These are phyloP conservation scores for Pseudocercospora musae DNA, from an alignment of 2,329 filamentous ascomycete genomes.

Conservation along the genomic window DNA sequence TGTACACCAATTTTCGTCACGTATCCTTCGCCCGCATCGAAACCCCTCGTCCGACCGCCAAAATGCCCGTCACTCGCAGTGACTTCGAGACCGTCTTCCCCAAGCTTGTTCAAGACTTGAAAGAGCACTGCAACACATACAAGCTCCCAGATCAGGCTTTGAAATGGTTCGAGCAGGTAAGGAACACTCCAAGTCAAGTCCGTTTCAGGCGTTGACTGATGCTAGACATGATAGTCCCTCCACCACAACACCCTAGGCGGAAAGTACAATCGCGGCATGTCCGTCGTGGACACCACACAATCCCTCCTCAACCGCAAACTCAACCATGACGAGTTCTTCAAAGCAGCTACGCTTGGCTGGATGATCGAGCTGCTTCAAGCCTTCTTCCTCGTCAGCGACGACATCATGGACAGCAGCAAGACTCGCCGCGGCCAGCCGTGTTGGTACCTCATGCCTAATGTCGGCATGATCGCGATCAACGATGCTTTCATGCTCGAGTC, in stretches of 20 bases:
- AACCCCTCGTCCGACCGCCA: slow-evolving; percentile 14
- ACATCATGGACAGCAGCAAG: slow-evolving; percentile 97
- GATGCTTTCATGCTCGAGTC: slow-evolving; percentile 95
- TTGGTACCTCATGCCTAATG: slow-evolving; percentile 88
- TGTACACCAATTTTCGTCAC: neutral
- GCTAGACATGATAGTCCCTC: slow-evolving; percentile 58
- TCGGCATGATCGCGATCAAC: slow-evolving; percentile 97
- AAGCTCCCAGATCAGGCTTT: slow-evolving; percentile 77
- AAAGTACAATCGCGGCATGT: slow-evolving; percentile 99
- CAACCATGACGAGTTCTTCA: slow-evolving; percentile 79
- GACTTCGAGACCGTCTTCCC: slow-evolving; percentile 92
- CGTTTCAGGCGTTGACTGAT: slow-evolving; percentile 22
- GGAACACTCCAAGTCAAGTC: slow-evolving; percentile 14
- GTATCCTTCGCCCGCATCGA: neutral
- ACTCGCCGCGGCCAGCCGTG: slow-evolving; percentile 92
- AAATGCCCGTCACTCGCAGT: slow-evolving; percentile 70
- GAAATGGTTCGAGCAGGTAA: slow-evolving; percentile 81
- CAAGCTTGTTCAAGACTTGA: slow-evolving; percentile 75
- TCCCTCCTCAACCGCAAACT: slow-evolving; percentile 72
- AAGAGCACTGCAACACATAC: slow-evolving; percentile 75
- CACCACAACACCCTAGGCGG: slow-evolving; percentile 85
- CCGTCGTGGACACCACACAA: slow-evolving; percentile 85
- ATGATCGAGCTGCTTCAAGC: slow-evolving; percentile 97
- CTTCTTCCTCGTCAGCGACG: slow-evolving; percentile 97
- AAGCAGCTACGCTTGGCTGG: slow-evolving; percentile 87